Base-by-base conservation (phyloP, 371 early-diverging fungal species). In the Catenaria anguillulae region DNA sequence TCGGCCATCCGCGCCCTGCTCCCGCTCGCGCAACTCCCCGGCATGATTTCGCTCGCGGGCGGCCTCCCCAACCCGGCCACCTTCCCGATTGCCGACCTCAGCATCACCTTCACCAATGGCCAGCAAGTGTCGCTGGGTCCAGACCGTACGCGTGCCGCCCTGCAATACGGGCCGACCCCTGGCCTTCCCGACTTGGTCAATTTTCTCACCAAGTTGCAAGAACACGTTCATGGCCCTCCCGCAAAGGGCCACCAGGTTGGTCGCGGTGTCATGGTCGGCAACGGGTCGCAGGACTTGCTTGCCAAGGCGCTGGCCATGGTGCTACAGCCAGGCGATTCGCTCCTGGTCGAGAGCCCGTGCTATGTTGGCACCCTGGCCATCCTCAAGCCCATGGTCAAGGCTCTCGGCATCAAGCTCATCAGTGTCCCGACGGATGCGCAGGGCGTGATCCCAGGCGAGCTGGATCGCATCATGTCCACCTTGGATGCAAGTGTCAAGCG, bases 331-430 rank as follows among this genome's bases (percentile, higher is more conserved):
- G 87, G 84, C 19, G 78, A 79, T 33, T 74, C 77, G 17, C 37
- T 90, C 2, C 71, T 90, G 40, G 75, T 86, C 26, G 90, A 90
- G 62, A 73, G 79, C 0, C 89, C 89, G 4, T 76, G 85, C 8
- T 90, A 88, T 62, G 84, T 83, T 8, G 89, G 89, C 33, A 75
- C 79, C 13, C 70, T 88, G n/a, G 77, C 88, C 1, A 84, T 81
- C 68, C 68, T 90, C 56, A 66, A 77, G 34, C 84, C 87, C 15
- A 72, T 81, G 50, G 52, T 19, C 29, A 24, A 29, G 52, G 52
- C 52, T 0, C 8, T 21, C 1, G 79, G 80, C 6, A 74, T 76
- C 61, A 80, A 84, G 62, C 75, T 87, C 54, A 72, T 80, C n/a
- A 65, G 70, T 1, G 75, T 82, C 3, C 68, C 70, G 1, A 77